These are phyloP conservation scores for Gyrodon lividus DNA, from an alignment of 768 basidiomycete species.

Conservation along the genomic window DNA sequence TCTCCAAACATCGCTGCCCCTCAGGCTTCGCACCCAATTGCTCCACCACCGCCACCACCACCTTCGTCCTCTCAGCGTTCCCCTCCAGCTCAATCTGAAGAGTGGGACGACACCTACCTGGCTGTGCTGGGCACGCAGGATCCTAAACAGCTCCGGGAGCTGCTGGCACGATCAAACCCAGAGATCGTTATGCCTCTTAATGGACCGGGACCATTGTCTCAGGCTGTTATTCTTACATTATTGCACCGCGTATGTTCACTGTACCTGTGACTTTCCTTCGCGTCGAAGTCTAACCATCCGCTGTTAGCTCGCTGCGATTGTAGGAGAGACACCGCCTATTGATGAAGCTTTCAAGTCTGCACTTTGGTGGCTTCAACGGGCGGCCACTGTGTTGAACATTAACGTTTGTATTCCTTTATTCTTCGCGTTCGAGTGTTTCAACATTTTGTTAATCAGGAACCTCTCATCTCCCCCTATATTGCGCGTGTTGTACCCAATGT, in stretches of 20 bases:
- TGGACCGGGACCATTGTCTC: conserved; percentile 68
- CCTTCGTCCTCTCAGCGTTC: conserved; percentile 44
- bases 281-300: neutral
- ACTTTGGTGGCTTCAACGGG: conserved; percentile 85
- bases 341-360: conserved; percentile 82
- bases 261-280: conserved; percentile 1
- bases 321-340: conserved; percentile 72
- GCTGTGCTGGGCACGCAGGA: conserved; percentile 77
- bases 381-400: conserved; percentile 67
- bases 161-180: conserved; percentile 71
- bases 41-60: conserved; percentile 54
- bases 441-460: conserved; percentile 48
- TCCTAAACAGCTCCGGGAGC: conserved; percentile 66
- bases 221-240: conserved; percentile 80
- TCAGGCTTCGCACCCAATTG: conserved; percentile 77
- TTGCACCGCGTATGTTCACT: conserved; percentile 67
- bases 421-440: neutral
- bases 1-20: conserved; percentile 67
- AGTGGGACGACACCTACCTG: conserved; percentile 85
- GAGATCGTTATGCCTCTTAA: conserved; percentile 79
- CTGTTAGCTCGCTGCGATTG: conserved; percentile 66
- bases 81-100: conserved; percentile 60
- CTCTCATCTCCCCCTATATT: conserved; percentile 78
- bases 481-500: conserved; percentile 80
- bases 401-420: conserved; percentile 44